Evolutionary conservation across 2,329 filamentous ascomycete genomes (phyloP).

Genomic region (Ceratocystis harringtonii): DNA sequence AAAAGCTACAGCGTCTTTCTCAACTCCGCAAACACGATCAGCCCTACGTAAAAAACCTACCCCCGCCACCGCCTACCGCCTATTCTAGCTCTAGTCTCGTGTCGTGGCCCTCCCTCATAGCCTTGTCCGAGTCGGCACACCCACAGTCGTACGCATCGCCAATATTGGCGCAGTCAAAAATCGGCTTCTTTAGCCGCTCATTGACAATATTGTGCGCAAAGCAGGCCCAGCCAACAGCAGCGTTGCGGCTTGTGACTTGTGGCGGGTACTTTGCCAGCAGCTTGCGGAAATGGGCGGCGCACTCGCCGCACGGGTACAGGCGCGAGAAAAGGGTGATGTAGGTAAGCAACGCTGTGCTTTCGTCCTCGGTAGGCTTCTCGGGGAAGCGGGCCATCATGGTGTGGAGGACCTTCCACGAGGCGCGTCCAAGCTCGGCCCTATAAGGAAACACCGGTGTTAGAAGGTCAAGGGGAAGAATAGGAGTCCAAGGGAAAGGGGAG

Average conservation of each 20-base stretch:
- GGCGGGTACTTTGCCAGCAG: slow-evolving; percentile 48
- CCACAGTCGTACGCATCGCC: slow-evolving; percentile 60
- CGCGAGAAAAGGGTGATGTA: slow-evolving; percentile 52
- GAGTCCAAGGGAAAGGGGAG: not conserved
- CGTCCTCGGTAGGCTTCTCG: slow-evolving; percentile 46
- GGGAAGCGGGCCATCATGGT: slow-evolving; percentile 58
- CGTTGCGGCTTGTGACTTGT: slow-evolving; percentile 47
- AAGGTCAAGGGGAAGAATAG: slow-evolving; percentile 5
- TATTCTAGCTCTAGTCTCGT: slow-evolving; percentile 22
- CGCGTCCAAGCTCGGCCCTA: slow-evolving; percentile 50
- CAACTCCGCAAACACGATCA: no score
- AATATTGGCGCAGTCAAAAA: slow-evolving; percentile 52
- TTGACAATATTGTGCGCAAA: slow-evolving; percentile 56
- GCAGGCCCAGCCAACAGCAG: slow-evolving; percentile 53
- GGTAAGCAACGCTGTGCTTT: slow-evolving; percentile 46
- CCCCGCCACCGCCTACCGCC: not conserved
- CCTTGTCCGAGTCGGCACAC: slow-evolving; percentile 48
- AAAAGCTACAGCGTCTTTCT: no score
- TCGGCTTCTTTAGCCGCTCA: slow-evolving; percentile 42
- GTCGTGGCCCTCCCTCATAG: slow-evolving; percentile 25
- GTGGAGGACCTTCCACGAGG: slow-evolving; percentile 55
- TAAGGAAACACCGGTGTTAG: not conserved
- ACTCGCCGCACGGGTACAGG: slow-evolving; percentile 58
- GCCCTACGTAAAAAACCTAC: not conserved
- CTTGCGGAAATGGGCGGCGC: slow-evolving; percentile 50